Base-by-base conservation (phyloP, 345 rosid species). In the Anacardium occidentale region DNA sequence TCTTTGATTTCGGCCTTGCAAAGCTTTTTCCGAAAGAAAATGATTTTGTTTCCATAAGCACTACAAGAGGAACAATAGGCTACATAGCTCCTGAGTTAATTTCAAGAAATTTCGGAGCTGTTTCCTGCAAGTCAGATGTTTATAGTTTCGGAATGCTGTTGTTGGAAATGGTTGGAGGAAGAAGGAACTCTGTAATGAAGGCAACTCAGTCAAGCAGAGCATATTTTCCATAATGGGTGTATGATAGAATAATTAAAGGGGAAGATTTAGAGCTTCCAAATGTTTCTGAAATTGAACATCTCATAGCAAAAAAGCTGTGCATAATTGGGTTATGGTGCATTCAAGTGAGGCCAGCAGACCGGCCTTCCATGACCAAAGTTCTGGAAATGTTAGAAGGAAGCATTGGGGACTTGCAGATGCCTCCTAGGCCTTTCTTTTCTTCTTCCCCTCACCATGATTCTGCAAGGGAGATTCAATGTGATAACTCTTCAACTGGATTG, bases 121-220 rank as follows among this genome's bases (percentile, higher is more conserved):
- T 75, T 48, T 79, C 79, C 34, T 52, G 64, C 63, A 79, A 79
- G 64, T 79, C 76, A 25, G 82, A 79, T 68, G 76, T 75, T 21
- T 79, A 71, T 24, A 75, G 79, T 50, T 79, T 66, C 40, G 82
- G 44, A 0, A 72, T 72, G 71, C 40, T 79, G 20, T 29, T 79
- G 56, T 26, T 79, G 57, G 82, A 79, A 72, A 63, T 79, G 74
- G 79, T n/a, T 10, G 18, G 70, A 50, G 51, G 69, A 62, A 68
- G 69, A 62, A 54, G 69, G 44, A 52, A 26, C 4, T 29, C 32
- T 45, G 15, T 7, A 29, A 40, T 18, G 32, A 13, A 15, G 11
- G 64, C 44, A 15, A 29, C 21, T 61, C 64, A 45, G 5, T 32
- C 64, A 32, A 61, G 64, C 45, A 61, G 17, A 61, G 45, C 20